Evolutionary conservation across 805 yeast species (phyloP).

Genomic region (Cyberlindnera xylosilytica): DNA sequence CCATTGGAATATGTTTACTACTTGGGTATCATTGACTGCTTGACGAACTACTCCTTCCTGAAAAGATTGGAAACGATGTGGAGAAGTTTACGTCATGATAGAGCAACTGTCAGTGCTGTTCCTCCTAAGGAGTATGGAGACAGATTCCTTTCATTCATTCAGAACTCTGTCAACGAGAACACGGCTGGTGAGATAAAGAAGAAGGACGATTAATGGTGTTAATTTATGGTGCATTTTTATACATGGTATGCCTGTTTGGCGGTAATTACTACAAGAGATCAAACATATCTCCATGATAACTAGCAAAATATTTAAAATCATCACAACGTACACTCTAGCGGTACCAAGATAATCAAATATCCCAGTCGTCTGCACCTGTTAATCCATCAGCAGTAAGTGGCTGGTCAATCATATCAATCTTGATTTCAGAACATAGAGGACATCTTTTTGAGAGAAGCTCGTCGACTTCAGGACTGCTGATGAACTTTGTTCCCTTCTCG

Average conservation of each 20-base stretch:
- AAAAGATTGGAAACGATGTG: constrained; percentile 85
- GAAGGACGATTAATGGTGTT: constrained; percentile 3
- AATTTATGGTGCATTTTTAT: neutral
- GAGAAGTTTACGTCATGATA: constrained; percentile 67
- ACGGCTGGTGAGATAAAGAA: constrained; percentile 17
- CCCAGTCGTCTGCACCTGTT: constrained; percentile 46
- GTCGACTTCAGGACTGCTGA: constrained; percentile 49
- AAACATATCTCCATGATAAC: too few relatives aligned
- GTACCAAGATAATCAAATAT: too few relatives aligned
- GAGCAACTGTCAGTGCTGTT: constrained; percentile 76
- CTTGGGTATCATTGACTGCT: constrained; percentile 90
- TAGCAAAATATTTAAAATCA: too few relatives aligned
- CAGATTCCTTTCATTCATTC: constrained; percentile 75
- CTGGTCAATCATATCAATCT: constrained; percentile 66
- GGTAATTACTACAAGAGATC: too few relatives aligned
- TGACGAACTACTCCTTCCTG: constrained; percentile 72
- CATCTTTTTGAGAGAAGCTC: constrained; percentile 60
- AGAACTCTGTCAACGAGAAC: constrained; percentile 32
- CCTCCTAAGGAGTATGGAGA: constrained; percentile 91
- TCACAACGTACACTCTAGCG: too few relatives aligned
- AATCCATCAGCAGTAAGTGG: constrained; percentile 42
- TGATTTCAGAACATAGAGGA: constrained; percentile 71
- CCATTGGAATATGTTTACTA: constrained; percentile 74
- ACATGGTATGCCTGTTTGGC: too few relatives aligned
- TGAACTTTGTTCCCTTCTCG: constrained; percentile 26